Conservation (phyloP, 441 rosid genomes). For the Adansonia madagascariensis region DNA sequence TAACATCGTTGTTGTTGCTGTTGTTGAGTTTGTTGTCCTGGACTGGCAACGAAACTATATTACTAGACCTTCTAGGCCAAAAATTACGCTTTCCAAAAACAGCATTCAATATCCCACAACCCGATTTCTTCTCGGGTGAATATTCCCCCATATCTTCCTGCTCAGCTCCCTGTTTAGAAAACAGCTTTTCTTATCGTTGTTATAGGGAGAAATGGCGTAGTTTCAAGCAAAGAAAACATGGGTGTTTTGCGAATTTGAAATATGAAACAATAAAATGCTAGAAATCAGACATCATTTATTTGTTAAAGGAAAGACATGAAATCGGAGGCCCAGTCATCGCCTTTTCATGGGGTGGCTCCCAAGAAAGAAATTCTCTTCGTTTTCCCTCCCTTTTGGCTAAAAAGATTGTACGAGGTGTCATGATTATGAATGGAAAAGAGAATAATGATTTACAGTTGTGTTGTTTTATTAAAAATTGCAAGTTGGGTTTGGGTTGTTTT, state of each 20-base stretch:
- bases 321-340: constrained; percentile 12
- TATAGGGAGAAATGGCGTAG: not conserved
- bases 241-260: not conserved
- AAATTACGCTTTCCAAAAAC: constrained; percentile 63
- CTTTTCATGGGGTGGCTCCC: constrained; percentile 45
- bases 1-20: constrained; percentile 38
- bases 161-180: not conserved
- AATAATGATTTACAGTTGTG: constrained; percentile 6
- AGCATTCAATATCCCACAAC: constrained; percentile 71
- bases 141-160: not conserved
- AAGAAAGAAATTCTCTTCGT: constrained; percentile 20
- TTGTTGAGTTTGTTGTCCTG: constrained; percentile 33
- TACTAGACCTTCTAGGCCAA: constrained; percentile 59
- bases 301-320: not conserved
- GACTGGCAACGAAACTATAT: constrained; percentile 44
- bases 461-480: constrained; percentile 21
- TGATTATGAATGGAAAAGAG: constrained; percentile 22
- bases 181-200: not conserved
- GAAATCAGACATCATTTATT: not conserved
- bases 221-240: not conserved
- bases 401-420: constrained; percentile 29
- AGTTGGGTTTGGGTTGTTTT: constrained; percentile 1
- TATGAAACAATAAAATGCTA: not conserved
- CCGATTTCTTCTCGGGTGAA: constrained; percentile 50
- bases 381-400: constrained; percentile 32